Conservation (phyloP, 1,139 yeast species). For the Schwanniomyces etchellsii region DNA sequence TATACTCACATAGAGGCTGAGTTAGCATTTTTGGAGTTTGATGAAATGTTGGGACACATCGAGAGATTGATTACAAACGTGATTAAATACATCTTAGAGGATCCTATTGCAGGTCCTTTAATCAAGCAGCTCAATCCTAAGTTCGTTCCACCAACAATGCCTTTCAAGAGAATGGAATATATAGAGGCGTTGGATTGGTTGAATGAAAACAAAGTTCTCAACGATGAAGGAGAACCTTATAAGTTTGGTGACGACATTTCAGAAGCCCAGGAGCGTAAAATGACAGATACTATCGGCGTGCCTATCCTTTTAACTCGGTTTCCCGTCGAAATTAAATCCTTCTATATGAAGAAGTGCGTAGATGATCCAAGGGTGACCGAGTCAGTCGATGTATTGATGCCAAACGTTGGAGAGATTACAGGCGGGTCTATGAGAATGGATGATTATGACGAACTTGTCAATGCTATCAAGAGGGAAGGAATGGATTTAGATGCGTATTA, state of each 20-base stretch:
- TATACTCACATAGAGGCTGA: constrained; percentile 97
- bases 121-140: constrained; percentile 88
- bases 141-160: constrained; percentile 74
- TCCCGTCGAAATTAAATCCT: constrained; percentile 96
- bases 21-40: constrained; percentile 79
- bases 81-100: constrained; percentile 73
- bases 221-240: constrained; percentile 91
- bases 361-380: constrained; percentile 96
- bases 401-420: constrained; percentile 95
- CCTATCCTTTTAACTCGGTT: constrained; percentile 90
- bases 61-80: constrained; percentile 71
- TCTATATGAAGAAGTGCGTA: constrained; percentile 90
- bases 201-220: constrained; percentile 87
- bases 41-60: constrained; percentile 78
- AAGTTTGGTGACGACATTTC: constrained; percentile 98
- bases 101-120: constrained; percentile 88
- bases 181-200: constrained; percentile 92
- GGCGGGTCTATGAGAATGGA: constrained; percentile 99
- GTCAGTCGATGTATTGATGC: constrained; percentile 97
- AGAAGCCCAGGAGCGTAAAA: constrained; percentile 98
- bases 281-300: constrained; percentile 90
- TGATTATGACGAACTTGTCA: constrained; percentile 74
- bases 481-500: constrained; percentile 77
- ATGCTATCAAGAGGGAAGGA: constrained; percentile 88
- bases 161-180: constrained; percentile 90